Base-by-base conservation (phyloP, 306 rosid species). In the Cucurbita pepo region DNA sequence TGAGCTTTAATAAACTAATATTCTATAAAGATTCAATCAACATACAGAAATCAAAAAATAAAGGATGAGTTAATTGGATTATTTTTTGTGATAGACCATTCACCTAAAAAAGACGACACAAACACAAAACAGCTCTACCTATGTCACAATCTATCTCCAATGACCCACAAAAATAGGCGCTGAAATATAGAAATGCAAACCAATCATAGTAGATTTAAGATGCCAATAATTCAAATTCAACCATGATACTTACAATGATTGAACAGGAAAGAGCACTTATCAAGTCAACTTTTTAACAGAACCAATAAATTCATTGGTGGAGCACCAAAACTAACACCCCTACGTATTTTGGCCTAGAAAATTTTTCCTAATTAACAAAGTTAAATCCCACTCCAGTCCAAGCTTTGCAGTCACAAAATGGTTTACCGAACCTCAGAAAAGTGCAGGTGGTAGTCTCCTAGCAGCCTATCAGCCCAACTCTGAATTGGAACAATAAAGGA, bases 361-460 rank as follows among this genome's bases (percentile, higher is more conserved):
- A 38, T 38, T n/a, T n/a, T 38, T 62, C 50, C 13, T 37, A 62
- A 22, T 15, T 19, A 45, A 19, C 54, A 45, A 66, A 66, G 40
- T 19, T 43, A 45, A 66, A 45, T 44, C 54, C 19, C 72, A 45
- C 55, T 11, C 55, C 72, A 44, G 18, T 21, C 12, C 21, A 66
- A 47, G 53, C 45, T 66, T 45, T 45, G 41, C 55, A 45, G 36
- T 47, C 65, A 58, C 14, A 63, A 70, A 81, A 77, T 57, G 57
- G 69, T 71, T 75, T 41, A 80, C 43, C 88, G 72, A 79, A 94
- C 98, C 98, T 94, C 98, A 71, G 79, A 69, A 76, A 89, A 94
- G 79, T 94, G 88, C 77, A 86, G 73, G 81, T 90, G 97, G 90
- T 94, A 94, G 82, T 94, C 98, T 83, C 91, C 95, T 71, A 94